Percentiles rank a stretch among this genome's conserved stretches.
These are phyloP conservation scores for Kalanchoe fedtschenkoi DNA, from an alignment of 164 flowering plant genomes.

Conservation along the genomic window DNA sequence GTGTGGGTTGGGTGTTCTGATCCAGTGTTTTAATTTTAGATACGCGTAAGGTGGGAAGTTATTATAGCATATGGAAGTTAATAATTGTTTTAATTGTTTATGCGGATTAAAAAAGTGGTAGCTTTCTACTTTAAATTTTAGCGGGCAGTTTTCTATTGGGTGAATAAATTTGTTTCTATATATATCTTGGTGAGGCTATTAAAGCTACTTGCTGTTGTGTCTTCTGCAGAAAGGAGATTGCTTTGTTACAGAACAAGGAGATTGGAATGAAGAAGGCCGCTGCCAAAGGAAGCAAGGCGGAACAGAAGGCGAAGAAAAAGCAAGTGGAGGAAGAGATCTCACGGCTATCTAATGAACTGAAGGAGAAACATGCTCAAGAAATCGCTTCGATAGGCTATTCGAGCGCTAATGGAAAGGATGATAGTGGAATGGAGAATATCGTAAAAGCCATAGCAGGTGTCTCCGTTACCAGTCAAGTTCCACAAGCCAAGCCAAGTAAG, in stretches of 20 bases:
- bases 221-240: constrained; percentile 57
- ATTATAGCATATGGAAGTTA: too few species aligned
- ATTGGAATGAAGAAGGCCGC: constrained; percentile 65
- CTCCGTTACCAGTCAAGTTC: constrained; percentile 36
- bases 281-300: constrained; percentile 96
- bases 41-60: too few species aligned
- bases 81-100: too few species aligned
- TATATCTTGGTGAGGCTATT: background rate
- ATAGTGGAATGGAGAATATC: constrained; percentile 40
- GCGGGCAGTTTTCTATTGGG: too few species aligned
- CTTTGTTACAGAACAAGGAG: constrained; percentile 70
- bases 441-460: constrained; percentile 86
- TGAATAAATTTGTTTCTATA: background rate
- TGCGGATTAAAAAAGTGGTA: too few species aligned
- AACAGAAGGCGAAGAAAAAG: constrained; percentile 91
- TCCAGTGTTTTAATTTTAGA: background rate
- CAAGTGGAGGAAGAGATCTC: constrained; percentile 86
- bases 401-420: constrained; percentile 27
- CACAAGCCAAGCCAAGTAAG: constrained; percentile 62
- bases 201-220: background rate
- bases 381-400: constrained; percentile 66
- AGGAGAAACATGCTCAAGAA: constrained; percentile 66
- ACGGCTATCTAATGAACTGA: constrained; percentile 52
- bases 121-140: too few species aligned
- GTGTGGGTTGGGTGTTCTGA: background rate